Evolutionary conservation across 192 early-diverging fungal genomes (phyloP), one percentile per base, ranked within the genome.

Genomic region (Spinellus fusiger): DNA sequence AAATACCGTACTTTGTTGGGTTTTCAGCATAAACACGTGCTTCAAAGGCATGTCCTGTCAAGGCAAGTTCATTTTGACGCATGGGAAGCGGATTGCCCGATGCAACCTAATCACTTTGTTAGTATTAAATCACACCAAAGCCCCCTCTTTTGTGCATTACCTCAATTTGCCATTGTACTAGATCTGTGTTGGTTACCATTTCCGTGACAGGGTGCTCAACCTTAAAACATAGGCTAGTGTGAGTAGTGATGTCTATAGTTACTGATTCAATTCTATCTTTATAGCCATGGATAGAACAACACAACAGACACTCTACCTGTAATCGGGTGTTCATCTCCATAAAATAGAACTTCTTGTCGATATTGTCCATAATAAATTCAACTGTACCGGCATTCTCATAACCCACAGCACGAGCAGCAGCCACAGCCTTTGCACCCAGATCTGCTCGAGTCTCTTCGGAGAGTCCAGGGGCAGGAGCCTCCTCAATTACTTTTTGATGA

Each of bases 271-370:
- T n/a, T n/a, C n/a, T n/a, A n/a, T n/a, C n/a, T n/a, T n/a, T n/a
- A n/a, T n/a, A n/a, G n/a, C n/a, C n/a, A n/a, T n/a, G n/a, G n/a
- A n/a, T 54, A 16, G 20, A 16, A 27, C n/a, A 23, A 32, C 5
- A 6, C 26, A 18, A 5, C 3, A 15, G 9, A 27, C 20, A 34
- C 16, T 29, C 0, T 28, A 56, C 67, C 65, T 90, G 92, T 37
- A 96, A 80, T 47, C 93, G 83, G 1, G 93, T 94, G 77, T 96
- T 96, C 93, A 95, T 95, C 77, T 96, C 93, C 93, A 98, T 93
- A 67, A 95, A 98, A 78, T 94, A 96, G 66, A 95, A 96, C 64
- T 90, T 76, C 63, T 90, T 81, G 48, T 84, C 85, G 47, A 82
- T 78, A 56, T 90, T 90, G 77, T 95, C 94, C 77, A 95, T 82